A percentile compares a stretch with the other conserved stretches of the same genome.
phyloP scores from a whole-genome alignment of 805 yeast species.

The Candida taoyuanica region DNA sequence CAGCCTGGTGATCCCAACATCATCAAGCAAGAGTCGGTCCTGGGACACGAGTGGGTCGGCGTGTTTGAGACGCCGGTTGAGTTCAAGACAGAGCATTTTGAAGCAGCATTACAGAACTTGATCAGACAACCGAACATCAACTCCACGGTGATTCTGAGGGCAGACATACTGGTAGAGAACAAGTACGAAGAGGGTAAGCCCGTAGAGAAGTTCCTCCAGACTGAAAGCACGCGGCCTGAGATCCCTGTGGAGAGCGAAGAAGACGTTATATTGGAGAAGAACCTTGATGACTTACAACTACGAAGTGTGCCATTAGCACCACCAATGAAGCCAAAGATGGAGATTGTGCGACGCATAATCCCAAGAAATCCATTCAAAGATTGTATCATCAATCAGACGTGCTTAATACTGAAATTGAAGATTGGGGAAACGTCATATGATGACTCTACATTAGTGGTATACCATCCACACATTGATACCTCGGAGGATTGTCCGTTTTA shows the following conservation, averaged over 20 bases:
- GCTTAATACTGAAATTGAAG: conserved; percentile 44
- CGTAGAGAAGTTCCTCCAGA: conserved; percentile 19
- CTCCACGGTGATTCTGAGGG: conserved; percentile 85
- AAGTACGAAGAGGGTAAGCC: conserved; percentile 30
- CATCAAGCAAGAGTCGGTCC: conserved; percentile 34
- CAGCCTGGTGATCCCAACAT: conserved; percentile 36
- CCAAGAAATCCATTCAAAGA: conserved; percentile 91
- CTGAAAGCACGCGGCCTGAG: conserved; percentile 29
- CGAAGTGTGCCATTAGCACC: conserved; percentile 28
- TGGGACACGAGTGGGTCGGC: conserved; percentile 64
- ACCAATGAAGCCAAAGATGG: conserved; percentile 35
- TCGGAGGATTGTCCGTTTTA: conserved; percentile 75
- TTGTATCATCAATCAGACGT: conserved; percentile 78
- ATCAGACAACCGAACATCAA: conserved; percentile 84
- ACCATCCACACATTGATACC: conserved; percentile 66
- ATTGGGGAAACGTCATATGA: conserved; percentile 20
- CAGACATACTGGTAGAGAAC: conserved; percentile 65
- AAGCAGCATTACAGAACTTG: conserved; percentile 71
- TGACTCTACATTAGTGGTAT: conserved; percentile 54
- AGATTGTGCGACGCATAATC: conserved; percentile 76
- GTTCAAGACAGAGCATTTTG: conserved; percentile 54
- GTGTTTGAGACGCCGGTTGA: conserved; percentile 45
- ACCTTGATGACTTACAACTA: conserved; percentile 39
- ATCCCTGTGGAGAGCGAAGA: conserved; percentile 24
- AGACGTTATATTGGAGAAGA: conserved; percentile 27